phyloP scores from a whole-genome alignment of 495 filamentous ascomycete genomes.

The Haplographium delicatum region DNA sequence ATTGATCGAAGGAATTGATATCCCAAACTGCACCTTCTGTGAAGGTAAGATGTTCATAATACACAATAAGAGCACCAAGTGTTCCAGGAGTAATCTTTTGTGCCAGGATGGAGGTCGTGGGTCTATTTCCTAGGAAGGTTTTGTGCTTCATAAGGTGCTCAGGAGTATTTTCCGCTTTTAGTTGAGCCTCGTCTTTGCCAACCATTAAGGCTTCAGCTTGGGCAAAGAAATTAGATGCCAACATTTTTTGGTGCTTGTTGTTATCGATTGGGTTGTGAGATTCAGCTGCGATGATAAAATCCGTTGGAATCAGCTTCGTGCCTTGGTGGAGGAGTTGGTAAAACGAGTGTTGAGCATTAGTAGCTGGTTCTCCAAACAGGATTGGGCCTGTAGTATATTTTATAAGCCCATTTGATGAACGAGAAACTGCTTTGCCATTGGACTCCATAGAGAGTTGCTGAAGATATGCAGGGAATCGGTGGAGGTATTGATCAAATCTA shows the following conservation, averaged over 20 bases:
- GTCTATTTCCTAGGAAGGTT: slow-evolving; percentile 96
- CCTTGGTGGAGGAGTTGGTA: slow-evolving; percentile 99
- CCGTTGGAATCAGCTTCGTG: slow-evolving; percentile 95
- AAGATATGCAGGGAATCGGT: slow-evolving; percentile 97
- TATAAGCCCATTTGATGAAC: slow-evolving; percentile 72
- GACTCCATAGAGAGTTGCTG: slow-evolving; percentile 99
- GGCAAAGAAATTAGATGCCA: slow-evolving; percentile 97
- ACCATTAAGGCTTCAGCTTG: slow-evolving; percentile 98
- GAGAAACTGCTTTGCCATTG: slow-evolving; percentile 96
- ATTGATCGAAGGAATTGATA: slow-evolving; percentile 99
- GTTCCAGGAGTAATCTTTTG: slow-evolving; percentile 92
- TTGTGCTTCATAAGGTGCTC: slow-evolving; percentile 91
- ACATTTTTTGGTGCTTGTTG: slow-evolving; percentile 97
- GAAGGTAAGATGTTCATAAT: slow-evolving; percentile 98
- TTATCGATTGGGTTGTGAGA: slow-evolving; percentile 91
- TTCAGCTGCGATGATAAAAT: slow-evolving; percentile 94
- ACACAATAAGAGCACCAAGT: slow-evolving; percentile 91
- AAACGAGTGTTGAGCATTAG: slow-evolving; percentile 99
- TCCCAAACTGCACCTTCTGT: slow-evolving; percentile 98
- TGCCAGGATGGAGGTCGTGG: slow-evolving; percentile 90
- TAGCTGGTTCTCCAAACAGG: slow-evolving; percentile 95
- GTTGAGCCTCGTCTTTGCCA: slow-evolving; percentile 86
- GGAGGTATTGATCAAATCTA: slow-evolving; percentile 95
- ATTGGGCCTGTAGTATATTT: slow-evolving; percentile 96
- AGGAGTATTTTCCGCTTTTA: slow-evolving; percentile 81